These are phyloP conservation scores for Lupinus albus DNA, from an alignment of 306 rosid species.

Conservation along the genomic window DNA sequence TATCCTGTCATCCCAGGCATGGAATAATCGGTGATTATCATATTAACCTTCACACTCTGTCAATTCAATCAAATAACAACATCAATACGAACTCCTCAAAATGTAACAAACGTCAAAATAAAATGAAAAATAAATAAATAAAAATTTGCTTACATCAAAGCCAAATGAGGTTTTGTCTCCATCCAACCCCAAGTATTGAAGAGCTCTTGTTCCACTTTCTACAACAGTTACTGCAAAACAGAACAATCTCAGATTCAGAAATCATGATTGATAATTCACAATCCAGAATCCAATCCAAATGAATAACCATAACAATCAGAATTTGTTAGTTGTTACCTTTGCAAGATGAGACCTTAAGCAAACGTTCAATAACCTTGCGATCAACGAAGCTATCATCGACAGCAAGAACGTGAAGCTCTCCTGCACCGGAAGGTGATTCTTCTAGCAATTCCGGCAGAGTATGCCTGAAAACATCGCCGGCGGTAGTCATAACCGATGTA, in stretches of 20 bases:
- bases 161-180: conserved; percentile 68
- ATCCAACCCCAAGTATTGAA: conserved; percentile 86
- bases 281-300: no score
- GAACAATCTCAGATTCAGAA: background rate
- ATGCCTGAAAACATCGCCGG: conserved; percentile 49
- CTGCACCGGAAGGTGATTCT: conserved; percentile 35
- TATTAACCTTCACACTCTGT: conserved; percentile 83
- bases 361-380: conserved; percentile 77
- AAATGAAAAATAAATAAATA: no score
- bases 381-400: conserved; percentile 88
- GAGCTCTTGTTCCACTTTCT: conserved; percentile 91
- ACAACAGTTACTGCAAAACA: conserved; percentile 78
- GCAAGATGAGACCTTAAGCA: conserved; percentile 78
- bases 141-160: conserved; percentile 60
- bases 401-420: conserved; percentile 80
- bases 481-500: conserved; percentile 47
- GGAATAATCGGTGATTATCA: conserved; percentile 92
- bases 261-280: no score
- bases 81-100: background rate
- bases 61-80: conserved; percentile 43
- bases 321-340: conserved; percentile 53
- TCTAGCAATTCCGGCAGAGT: conserved; percentile 46
- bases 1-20: conserved; percentile 99
- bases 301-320: background rate
- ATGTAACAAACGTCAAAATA: background rate